Conservation (phyloP, 2,329 filamentous ascomycete species). For the Neofusicoccum laricinum region DNA sequence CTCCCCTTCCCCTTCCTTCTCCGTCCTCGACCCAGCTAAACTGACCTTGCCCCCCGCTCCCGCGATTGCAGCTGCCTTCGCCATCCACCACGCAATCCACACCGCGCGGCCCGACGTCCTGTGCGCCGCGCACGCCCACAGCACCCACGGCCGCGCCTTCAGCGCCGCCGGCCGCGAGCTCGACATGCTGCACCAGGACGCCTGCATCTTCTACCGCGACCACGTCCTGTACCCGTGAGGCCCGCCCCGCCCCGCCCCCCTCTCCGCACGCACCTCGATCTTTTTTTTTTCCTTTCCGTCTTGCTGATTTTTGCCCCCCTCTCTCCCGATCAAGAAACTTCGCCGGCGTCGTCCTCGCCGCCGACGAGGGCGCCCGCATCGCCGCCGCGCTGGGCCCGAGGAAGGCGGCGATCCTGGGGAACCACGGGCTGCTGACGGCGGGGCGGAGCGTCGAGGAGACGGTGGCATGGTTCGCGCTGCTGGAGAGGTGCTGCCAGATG, state of each 20-base stretch:
- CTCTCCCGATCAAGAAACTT: too few species aligned
- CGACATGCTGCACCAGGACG: constrained; percentile 69
- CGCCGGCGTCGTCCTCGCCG: constrained; percentile 60
- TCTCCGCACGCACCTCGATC: too few species aligned
- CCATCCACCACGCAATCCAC: constrained; percentile 67
- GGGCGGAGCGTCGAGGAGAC: constrained; percentile 72
- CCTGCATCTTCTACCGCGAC: constrained; percentile 60
- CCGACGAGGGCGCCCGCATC: constrained; percentile 62
- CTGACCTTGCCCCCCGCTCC: too few species aligned
- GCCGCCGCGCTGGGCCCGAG: constrained; percentile 63
- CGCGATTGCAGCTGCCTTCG: constrained; percentile 65
- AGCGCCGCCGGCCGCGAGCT: constrained; percentile 61
- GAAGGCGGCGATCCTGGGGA: constrained; percentile 64
- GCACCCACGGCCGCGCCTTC: constrained; percentile 64
- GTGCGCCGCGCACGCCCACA: constrained; percentile 68
- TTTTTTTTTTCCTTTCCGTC: too few species aligned
- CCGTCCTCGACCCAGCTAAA: too few species aligned
- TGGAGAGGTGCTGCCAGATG: constrained; percentile 66
- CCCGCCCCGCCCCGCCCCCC: too few species aligned
- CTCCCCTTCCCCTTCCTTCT: too few species aligned
- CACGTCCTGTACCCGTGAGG: constrained; percentile 61
- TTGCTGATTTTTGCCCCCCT: too few species aligned
- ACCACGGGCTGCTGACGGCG: constrained; percentile 70
- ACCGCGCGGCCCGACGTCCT: constrained; percentile 63
- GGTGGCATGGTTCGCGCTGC: constrained; percentile 64